Conservation (phyloP, 2,329 filamentous ascomycete species). For the Domatiomyces globalis region DNA sequence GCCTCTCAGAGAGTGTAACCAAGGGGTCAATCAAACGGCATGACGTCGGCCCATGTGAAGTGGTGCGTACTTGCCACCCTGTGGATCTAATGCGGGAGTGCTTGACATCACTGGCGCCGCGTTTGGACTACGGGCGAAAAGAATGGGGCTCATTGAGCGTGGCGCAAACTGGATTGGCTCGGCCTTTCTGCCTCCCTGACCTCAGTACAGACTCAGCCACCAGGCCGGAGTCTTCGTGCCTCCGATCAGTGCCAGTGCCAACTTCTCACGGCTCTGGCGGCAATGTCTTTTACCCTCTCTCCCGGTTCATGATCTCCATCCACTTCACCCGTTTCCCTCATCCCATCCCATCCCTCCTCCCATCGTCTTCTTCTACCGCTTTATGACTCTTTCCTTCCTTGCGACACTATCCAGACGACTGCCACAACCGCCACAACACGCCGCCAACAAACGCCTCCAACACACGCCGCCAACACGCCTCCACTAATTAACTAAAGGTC, state of each 20-base stretch:
- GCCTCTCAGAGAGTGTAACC: background rate
- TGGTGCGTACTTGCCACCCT: background rate
- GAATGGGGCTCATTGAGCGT: background rate
- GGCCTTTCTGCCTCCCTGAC: background rate
- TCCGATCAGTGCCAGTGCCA: background rate
- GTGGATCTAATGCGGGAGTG: background rate
- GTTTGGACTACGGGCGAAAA: background rate
- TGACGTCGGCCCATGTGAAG: background rate
- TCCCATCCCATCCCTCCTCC: no score
- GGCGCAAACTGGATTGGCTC: background rate
- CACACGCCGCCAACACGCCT: no score
- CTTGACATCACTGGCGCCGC: background rate
- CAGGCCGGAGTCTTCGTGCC: background rate
- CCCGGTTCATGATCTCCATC: no score
- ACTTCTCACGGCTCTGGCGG: background rate
- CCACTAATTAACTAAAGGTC: no score
- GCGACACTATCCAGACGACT: no score
- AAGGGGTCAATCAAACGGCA: background rate
- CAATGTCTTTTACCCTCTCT: background rate
- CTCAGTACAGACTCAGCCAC: background rate
- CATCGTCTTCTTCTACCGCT: no score
- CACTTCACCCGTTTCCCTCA: no score
- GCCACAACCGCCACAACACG: no score
- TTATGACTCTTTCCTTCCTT: no score
- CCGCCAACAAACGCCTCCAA: no score